Conservation (phyloP, 352 stramenopile genomes). For the Globisporangium viniferum region DNA sequence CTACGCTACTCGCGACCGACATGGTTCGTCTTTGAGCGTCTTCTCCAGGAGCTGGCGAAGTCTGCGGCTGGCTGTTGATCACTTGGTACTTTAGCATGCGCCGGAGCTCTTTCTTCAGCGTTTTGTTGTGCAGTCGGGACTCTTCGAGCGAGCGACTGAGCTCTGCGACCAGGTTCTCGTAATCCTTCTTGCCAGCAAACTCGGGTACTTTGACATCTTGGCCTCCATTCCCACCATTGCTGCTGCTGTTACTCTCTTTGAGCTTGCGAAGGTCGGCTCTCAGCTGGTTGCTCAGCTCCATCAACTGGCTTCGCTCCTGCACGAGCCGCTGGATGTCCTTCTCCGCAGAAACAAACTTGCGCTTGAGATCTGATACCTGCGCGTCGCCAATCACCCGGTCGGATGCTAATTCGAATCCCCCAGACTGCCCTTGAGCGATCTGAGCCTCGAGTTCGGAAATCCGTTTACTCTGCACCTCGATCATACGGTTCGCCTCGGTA, state of each 20-base stretch:
- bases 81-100: conserved; percentile 69
- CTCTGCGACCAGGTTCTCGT: conserved; percentile 65
- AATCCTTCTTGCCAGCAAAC: conserved; percentile 67
- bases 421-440: conserved; percentile 22
- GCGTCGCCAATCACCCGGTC: conserved; percentile 26
- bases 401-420: background rate
- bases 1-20: conserved; percentile 20
- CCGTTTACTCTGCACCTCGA: conserved; percentile 40
- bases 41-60: background rate
- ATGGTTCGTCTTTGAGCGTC: conserved; percentile 7
- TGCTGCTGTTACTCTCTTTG: conserved; percentile 15
- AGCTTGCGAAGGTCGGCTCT: conserved; percentile 53
- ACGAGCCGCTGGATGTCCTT: conserved; percentile 63
- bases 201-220: conserved; percentile 19
- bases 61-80: conserved; percentile 20
- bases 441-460: conserved; percentile 45
- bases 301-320: conserved; percentile 63
- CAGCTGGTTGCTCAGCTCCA: conserved; percentile 81
- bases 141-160: conserved; percentile 73
- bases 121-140: conserved; percentile 67
- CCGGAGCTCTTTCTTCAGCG: conserved; percentile 78
- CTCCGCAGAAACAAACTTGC: conserved; percentile 42
- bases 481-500: conserved; percentile 30
- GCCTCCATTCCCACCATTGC: background rate
- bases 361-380: conserved; percentile 38